These are phyloP conservation scores for Termitomyces titanicus DNA, from an alignment of 768 basidiomycete genomes.

Conservation along the genomic window DNA sequence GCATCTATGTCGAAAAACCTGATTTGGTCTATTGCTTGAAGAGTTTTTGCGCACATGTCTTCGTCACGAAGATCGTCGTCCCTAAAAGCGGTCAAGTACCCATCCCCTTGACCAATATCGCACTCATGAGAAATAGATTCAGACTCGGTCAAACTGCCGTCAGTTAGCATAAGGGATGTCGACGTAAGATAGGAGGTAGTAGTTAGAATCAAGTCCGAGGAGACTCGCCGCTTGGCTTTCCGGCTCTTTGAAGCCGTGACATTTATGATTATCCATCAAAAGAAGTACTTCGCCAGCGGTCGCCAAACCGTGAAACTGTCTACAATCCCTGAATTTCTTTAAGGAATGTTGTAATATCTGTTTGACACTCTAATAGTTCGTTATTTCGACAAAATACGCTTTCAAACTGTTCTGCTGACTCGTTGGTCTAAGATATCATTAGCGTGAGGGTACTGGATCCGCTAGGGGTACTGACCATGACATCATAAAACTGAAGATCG, in stretches of 20 bases:
- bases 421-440: constrained; percentile 43
- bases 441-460: not conserved
- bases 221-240: not conserved
- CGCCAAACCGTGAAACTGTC: not conserved
- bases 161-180: constrained; percentile 11
- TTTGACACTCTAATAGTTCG: constrained; percentile 48
- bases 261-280: constrained; percentile 12
- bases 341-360: constrained; percentile 53
- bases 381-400: constrained; percentile 58
- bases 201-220: not conserved
- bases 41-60: constrained; percentile 5
- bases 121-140: constrained; percentile 30
- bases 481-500: constrained; percentile 60
- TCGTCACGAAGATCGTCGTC: not conserved
- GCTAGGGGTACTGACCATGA: constrained; percentile 43
- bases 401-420: constrained; percentile 57
- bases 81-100: not conserved
- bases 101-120: not conserved
- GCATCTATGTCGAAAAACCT: constrained; percentile 7
- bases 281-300: not conserved
- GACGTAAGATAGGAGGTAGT: not conserved
- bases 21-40: constrained; percentile 12
- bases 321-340: constrained; percentile 54
- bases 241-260: constrained; percentile 1
- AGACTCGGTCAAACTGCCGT: constrained; percentile 52